These are phyloP conservation scores for Rhizopus delemar DNA, from an alignment of 371 early-diverging fungal genomes.

Conservation along the genomic window DNA sequence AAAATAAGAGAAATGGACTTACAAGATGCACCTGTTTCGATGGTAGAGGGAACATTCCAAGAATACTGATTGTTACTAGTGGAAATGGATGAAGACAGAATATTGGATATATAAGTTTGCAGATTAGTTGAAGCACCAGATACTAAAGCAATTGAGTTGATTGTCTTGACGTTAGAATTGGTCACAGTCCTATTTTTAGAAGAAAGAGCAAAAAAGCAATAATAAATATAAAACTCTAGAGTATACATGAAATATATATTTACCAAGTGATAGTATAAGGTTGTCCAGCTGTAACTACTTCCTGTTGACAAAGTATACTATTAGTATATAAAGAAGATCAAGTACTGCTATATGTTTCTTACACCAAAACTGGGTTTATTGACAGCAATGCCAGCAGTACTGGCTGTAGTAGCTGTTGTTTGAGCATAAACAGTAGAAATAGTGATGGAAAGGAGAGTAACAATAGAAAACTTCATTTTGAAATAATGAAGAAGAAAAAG, in stretches of 20 bases:
- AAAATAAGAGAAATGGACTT: conserved; percentile 17
- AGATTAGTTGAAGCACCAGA: conserved; percentile 33
- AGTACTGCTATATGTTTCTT: conserved; percentile 11
- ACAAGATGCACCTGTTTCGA: conserved; percentile 32
- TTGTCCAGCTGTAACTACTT: conserved; percentile 33
- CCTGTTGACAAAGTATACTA: conserved; percentile 17
- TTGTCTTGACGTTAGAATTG: conserved; percentile 12
- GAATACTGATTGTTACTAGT: conserved; percentile 20
- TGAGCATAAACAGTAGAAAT: conserved; percentile 17
- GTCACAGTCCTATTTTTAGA: conserved; percentile 26
- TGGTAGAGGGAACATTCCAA: conserved; percentile 36
- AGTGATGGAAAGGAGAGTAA: conserved; percentile 17
- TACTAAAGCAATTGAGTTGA: conserved; percentile 34
- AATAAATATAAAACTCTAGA: not conserved
- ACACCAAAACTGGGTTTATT: conserved; percentile 34
- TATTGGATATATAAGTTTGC: conserved; percentile 21
- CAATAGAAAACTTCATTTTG: conserved; percentile 2
- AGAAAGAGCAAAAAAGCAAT: not conserved
- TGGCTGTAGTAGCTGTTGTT: not conserved
- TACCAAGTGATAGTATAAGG: conserved; percentile 34
- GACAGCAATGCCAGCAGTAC: conserved; percentile 30
- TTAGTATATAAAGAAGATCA: not conserved
- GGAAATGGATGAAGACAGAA: conserved; percentile 25
- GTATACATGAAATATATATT: not conserved
- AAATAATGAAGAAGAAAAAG: not conserved